A percentile compares a stretch with the other conserved stretches of the same genome.
These are phyloP conservation scores for Dissophora ornata DNA, from an alignment of 192 early-diverging fungal species.

Conservation along the genomic window DNA sequence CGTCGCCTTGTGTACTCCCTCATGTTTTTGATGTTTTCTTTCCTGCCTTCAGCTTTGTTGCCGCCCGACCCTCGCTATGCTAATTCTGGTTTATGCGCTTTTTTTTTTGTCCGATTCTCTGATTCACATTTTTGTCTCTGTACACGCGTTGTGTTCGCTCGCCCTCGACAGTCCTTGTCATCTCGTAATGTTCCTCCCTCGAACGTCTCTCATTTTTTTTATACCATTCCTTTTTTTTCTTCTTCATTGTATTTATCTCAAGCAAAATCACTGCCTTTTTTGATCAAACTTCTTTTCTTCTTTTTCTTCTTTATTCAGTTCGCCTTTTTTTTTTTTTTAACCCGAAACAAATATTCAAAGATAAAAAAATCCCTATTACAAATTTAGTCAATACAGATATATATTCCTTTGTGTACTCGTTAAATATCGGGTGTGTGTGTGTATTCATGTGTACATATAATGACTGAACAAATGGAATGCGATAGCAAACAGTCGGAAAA, in stretches of 20 bases:
- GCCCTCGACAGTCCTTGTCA: too few relatives aligned
- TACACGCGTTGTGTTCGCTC: too few relatives aligned
- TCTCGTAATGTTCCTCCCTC: too few relatives aligned
- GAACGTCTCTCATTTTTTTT: neutral
- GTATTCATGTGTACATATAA: too few relatives aligned
- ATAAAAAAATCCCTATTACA: too few relatives aligned
- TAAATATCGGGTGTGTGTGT: too few relatives aligned
- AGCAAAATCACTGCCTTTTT: neutral
- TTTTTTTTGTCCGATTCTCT: neutral
- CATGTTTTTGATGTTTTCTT: neutral
- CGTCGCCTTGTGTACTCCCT: neutral
- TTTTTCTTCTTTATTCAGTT: slow-evolving; percentile 3
- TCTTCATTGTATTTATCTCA: neutral
- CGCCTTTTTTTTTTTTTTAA: neutral
- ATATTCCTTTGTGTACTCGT: too few relatives aligned
- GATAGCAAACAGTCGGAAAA: too few relatives aligned
- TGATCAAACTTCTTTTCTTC: neutral
- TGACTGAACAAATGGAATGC: too few relatives aligned
- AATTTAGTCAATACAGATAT: too few relatives aligned
- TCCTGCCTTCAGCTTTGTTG: neutral
- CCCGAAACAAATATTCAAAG: neutral
- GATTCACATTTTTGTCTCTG: too few relatives aligned
- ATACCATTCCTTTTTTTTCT: neutral
- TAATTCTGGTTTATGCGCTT: neutral
- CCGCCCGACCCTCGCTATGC: neutral